Evolutionary conservation across 352 stramenopile genomes (phyloP), one percentile per base, ranked within the genome.

Genomic region (Thalassiosira ordinaria): DNA sequence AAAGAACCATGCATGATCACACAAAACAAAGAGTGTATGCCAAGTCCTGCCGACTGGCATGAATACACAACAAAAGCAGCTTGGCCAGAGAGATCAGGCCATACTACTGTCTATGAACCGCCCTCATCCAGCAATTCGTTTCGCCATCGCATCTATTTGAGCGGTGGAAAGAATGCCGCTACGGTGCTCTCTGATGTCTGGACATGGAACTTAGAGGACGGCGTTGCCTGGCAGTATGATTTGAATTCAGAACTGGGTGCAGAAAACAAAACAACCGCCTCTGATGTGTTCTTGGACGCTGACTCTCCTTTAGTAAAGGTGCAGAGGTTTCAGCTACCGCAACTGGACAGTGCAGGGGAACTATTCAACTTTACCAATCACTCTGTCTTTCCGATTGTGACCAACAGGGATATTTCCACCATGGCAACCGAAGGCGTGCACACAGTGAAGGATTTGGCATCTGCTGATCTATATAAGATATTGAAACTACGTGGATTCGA

Each of bases 371-470:
- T 82, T 18, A 73, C 80, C 24, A 46, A 53, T 33, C 70, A 63
- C 37, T 78, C 57, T 9, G 3, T 14, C 37, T 60, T 6, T 72
- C 18, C 66, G 33, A 46, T 88, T 39, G 46, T 97, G 64, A 89
- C 80, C 2, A 66, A 82, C 26, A 49, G 79, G 0, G 80, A 96
- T 56, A 86, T 92, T 5, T n/a, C 67, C 0, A 74, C 80, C 5
- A 86, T 98, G 39, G 67, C 87, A 39, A 56, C 51, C 29, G 86
- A 81, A 6, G 92, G 94, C 14, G 84, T 98, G 27, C 78, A 88
- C 8, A 95, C 89, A 29, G 94, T 98, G 65, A 55, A 70, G 37
- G 93, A 98, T 22, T 89, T 98, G 11, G 92, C 90, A 11, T 61
- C 73, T 11, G 88, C 87, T 31, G 82, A 89, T 53, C 68, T 86